Conservation (phyloP, 208 protist genomes). For the Trypanosoma lewisi region DNA sequence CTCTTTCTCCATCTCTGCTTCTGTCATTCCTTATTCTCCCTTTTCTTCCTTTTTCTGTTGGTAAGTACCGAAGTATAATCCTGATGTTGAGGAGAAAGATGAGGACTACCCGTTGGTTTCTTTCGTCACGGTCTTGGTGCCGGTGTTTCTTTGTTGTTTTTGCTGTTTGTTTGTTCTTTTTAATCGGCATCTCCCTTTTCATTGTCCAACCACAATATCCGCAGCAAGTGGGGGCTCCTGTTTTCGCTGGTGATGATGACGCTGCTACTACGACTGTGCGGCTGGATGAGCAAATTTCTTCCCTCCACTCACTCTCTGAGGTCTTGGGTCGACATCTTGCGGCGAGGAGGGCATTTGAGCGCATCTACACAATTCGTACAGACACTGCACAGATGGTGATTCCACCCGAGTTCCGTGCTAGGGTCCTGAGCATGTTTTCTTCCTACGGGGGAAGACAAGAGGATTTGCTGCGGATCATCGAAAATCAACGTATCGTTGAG, state of each 20-base stretch:
- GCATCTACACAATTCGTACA: slow-evolving; percentile 18
- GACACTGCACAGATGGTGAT: slow-evolving; percentile 14
- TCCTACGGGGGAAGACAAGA: slow-evolving; percentile 16
- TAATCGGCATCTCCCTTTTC: background rate
- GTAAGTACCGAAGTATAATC: background rate
- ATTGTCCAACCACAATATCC: background rate
- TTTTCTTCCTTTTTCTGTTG: no score
- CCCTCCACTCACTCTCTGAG: background rate
- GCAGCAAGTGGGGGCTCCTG: background rate
- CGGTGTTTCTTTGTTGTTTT: background rate
- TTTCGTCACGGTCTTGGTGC: background rate
- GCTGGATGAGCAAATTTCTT: background rate
- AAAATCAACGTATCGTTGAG: slow-evolving; percentile 28
- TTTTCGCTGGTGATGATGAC: background rate
- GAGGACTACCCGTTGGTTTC: background rate
- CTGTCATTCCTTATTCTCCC: no score
- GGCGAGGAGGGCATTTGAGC: background rate
- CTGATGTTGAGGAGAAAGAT: no score
- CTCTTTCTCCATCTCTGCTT: no score
- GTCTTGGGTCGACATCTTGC: background rate
- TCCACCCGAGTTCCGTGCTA: slow-evolving; percentile 15
- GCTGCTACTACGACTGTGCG: background rate
- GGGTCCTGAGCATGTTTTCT: slow-evolving; percentile 27
- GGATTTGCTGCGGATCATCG: slow-evolving; percentile 9
- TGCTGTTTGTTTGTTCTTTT: background rate